Evolutionary conservation across 495 filamentous ascomycete genomes (phyloP), one percentile per base, ranked within the genome.

Genomic region (Penicillium pulvis): DNA sequence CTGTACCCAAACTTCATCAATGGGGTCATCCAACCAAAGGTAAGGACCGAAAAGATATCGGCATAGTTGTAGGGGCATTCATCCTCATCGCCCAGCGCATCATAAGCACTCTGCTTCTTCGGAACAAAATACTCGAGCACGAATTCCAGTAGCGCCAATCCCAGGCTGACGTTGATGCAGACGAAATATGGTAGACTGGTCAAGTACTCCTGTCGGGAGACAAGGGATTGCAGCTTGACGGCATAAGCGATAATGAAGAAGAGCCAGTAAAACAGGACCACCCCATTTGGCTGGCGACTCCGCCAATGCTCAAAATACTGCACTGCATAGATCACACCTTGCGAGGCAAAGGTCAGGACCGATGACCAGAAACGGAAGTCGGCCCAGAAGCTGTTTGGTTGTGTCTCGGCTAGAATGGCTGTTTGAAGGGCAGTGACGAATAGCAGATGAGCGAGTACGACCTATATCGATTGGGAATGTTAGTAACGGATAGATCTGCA

Each of bases 21-120:
- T 16, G 93, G 92, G 0, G 95, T 99, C 91, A 99, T 97, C 95
- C 95, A 99, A 56, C 90, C 85, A 70, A 99, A 99, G 10, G 93
- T 96, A 31, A 99, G 83, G 41, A 90, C 85, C 10, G 93, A 97
- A 75, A 98, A 98, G 46, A 98, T 81, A 53, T 93, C 91, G 23
- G 95, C 92, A 75, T 96, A 95, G 77, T 98, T 93, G 35, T 88
- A 87, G 0, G 95, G 95, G 63, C 94, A 98, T 76, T 97, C 93
- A 56, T 92, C 90, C 55, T 91, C 86, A 54, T 94, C 91, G n/a
- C 88, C 86, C 56, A 98, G 70, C 2, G 85, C 89, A 67, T 92
- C 87, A 71, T 98, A 99, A 10, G 82, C 82, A 60, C 87, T 91
- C 60, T 88, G 80, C 67, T 87, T 89, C 79, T 96, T 97, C n/a